Evolutionary conservation across 768 basidiomycete species (phyloP).

Genomic region (Kwoniella dendrophila): DNA sequence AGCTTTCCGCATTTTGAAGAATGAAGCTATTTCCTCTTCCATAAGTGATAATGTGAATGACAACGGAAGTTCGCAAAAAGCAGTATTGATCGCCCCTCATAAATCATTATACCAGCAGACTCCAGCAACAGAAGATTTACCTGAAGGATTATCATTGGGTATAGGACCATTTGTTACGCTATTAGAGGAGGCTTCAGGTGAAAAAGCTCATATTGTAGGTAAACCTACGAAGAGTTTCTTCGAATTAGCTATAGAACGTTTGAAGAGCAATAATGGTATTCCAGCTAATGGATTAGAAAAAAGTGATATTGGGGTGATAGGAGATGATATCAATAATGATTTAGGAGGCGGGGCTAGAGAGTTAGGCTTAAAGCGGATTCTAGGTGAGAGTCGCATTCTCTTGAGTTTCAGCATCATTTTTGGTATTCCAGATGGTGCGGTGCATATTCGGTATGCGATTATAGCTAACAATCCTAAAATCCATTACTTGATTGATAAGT

Average conservation of each 20-base stretch:
- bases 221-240: constrained; percentile 69
- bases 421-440: too few relatives aligned
- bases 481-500: too few relatives aligned
- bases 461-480: too few relatives aligned
- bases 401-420: background rate
- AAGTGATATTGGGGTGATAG: constrained; percentile 61
- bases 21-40: constrained; percentile 53
- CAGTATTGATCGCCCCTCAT: constrained; percentile 65
- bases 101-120: constrained; percentile 60
- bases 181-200: constrained; percentile 63
- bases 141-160: constrained; percentile 65
- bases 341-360: constrained; percentile 67
- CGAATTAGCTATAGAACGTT: constrained; percentile 62
- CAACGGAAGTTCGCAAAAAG: constrained; percentile 25
- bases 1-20: constrained; percentile 68
- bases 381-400: constrained; percentile 60
- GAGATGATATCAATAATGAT: constrained; percentile 70
- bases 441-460: too few relatives aligned
- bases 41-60: background rate
- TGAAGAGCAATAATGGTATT: constrained; percentile 39
- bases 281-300: constrained; percentile 13
- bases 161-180: constrained; percentile 72
- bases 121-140: constrained; percentile 55
- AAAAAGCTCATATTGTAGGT: constrained; percentile 64
- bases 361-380: constrained; percentile 65